Conservation (phyloP, 805 yeast genomes). For the Pichia manshurica region DNA sequence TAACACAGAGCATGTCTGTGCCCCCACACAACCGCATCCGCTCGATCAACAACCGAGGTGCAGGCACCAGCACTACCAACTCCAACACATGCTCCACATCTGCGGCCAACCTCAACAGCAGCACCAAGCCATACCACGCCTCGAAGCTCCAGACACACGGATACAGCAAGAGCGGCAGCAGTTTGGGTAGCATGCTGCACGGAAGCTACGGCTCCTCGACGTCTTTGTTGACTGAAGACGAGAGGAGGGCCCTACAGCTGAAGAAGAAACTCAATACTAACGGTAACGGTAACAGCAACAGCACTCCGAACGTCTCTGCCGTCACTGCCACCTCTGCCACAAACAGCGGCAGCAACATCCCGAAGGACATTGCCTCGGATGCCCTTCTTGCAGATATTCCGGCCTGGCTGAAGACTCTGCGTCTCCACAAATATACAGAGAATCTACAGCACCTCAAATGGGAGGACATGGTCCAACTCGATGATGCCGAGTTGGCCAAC, state of each 20-base stretch:
- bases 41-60: not conserved
- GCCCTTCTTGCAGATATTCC: constrained; percentile 72
- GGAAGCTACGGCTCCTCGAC: not conserved
- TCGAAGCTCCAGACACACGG: not conserved
- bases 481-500: constrained; percentile 62
- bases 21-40: constrained; percentile 15
- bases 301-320: too few species aligned
- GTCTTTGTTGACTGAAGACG: not conserved
- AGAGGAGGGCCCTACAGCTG: not conserved
- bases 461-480: constrained; percentile 68
- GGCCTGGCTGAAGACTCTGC: constrained; percentile 81
- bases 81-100: too few species aligned
- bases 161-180: not conserved
- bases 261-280: not conserved
- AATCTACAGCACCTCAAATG: constrained; percentile 70
- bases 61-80: constrained; percentile 6
- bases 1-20: constrained; percentile 10
- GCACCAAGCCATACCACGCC: too few species aligned
- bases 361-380: constrained; percentile 42
- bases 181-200: not conserved
- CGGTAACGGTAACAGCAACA: not conserved
- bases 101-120: too few species aligned
- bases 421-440: constrained; percentile 92
- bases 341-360: constrained; percentile 7
- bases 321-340: too few species aligned